Evolutionary conservation across 2,329 filamentous ascomycete species (phyloP), one percentile per base, ranked within the genome.

Genomic region (Ophiostoma tasmaniense): DNA sequence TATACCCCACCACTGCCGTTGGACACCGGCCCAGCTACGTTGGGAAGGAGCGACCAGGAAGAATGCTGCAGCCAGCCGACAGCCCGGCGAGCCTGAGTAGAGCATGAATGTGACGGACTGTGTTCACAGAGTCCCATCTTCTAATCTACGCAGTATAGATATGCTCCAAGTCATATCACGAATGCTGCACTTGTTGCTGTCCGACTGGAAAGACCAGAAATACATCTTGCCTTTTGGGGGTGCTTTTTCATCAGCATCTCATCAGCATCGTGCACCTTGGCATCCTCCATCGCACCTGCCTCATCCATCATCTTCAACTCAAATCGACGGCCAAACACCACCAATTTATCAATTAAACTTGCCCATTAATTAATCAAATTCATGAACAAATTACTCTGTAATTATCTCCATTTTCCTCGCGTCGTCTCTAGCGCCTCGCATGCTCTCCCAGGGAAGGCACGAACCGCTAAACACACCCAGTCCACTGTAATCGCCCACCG

Each of bases 31-130:
- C 35, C 17, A 64, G 62, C 62, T 64, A 33, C 20, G 20, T 37
- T 64, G 62, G 35, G 62, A 64, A 64, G 62, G 62, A 64, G 62
- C 62, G 22, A 64, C 30, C 50, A 55, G n/a, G 61, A 37, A 64
- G 35, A 17, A 64, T 30, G 33, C 33, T 30, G 30, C 61, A 64
- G 14, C 30, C 61, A 64, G 61, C 61, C 30, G 28, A 25, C 14
- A 30, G 14, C 55, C 25, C 30, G 25, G 55, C 17, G 25, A 28
- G 55, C 11, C 8, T 5, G 52, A 13, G 55, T 30, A 14, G 50
- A 22, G 50, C n/a, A 7, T 55, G 8, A 2, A 6, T 5, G 42
- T 45, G 42, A 45, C n/a, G 42, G n/a, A 17, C 8, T 45, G 42
- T 45, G 42, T 45, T 45, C n/a, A 20, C 42, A 45, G 37, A 45